These are phyloP conservation scores for Cladophialophora yegresii DNA, from an alignment of 2,329 filamentous ascomycete genomes.

Conservation along the genomic window DNA sequence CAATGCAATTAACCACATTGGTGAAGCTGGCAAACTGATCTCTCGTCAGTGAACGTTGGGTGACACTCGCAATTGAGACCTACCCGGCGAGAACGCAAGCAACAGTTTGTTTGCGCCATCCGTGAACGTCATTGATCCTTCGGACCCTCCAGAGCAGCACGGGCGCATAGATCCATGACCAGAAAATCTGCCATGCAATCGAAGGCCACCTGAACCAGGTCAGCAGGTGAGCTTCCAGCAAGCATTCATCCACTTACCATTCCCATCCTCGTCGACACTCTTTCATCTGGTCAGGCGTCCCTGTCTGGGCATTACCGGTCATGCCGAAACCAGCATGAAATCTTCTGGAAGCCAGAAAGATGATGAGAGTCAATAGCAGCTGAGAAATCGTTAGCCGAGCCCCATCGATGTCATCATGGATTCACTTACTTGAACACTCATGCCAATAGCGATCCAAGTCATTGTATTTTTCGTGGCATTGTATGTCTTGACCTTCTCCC, in stretches of 20 bases:
- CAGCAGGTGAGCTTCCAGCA: slow-evolving; percentile 13
- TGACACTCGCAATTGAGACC: not conserved
- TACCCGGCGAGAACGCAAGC: slow-evolving; percentile 51
- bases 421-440: slow-evolving; percentile 56
- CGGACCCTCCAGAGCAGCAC: slow-evolving; percentile 64
- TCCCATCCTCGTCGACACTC: slow-evolving; percentile 60
- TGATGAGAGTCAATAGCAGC: slow-evolving; percentile 60
- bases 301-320: slow-evolving; percentile 52
- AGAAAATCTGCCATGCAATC: slow-evolving; percentile 65
- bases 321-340: slow-evolving; percentile 58
- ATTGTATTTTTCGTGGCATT: slow-evolving; percentile 56
- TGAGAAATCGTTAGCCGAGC: slow-evolving; percentile 38
- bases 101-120: slow-evolving; percentile 67
- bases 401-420: not conserved
- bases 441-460: slow-evolving; percentile 55
- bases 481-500: slow-evolving; percentile 45
- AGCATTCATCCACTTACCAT: slow-evolving; percentile 52
- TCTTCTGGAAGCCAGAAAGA: slow-evolving; percentile 65
- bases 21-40: slow-evolving; percentile 62
- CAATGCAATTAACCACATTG: slow-evolving; percentile 63
- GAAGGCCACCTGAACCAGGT: slow-evolving; percentile 56
- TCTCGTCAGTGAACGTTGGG: slow-evolving; percentile 13
- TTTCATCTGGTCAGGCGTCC: slow-evolving; percentile 46
- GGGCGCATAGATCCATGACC: slow-evolving; percentile 64
- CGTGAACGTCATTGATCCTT: slow-evolving; percentile 64